Evolutionary conservation across 2,329 filamentous ascomycete species (phyloP).

Genomic region (Didymella keratinophila): DNA sequence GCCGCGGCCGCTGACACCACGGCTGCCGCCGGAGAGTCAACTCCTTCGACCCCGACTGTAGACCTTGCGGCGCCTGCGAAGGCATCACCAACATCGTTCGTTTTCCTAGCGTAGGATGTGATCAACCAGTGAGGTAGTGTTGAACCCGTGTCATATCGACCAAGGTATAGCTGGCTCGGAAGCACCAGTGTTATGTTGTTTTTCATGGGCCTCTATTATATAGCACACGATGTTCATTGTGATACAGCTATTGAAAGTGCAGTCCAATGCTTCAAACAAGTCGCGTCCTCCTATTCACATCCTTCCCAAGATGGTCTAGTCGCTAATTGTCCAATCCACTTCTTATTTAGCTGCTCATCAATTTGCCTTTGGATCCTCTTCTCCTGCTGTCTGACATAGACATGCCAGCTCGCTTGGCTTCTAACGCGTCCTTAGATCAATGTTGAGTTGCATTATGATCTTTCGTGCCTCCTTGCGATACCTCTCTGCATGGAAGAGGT

Average conservation of each 20-base stretch:
- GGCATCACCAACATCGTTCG: constrained; percentile 14
- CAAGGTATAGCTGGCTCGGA: neutral
- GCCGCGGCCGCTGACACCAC: constrained; percentile 2
- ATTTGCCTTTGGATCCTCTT: too few relatives aligned
- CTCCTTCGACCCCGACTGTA: constrained; percentile 1
- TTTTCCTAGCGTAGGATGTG: constrained; percentile 4
- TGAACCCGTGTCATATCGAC: too few relatives aligned
- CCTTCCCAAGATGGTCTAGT: neutral
- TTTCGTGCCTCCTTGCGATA: neutral
- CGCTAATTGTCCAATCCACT: neutral
- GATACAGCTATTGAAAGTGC: neutral
- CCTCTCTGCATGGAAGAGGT: neutral
- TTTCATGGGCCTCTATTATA: neutral
- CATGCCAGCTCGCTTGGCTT: too few relatives aligned
- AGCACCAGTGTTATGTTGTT: neutral
- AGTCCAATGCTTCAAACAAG: neutral
- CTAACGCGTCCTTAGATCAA: neutral
- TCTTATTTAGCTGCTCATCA: too few relatives aligned
- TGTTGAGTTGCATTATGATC: neutral
- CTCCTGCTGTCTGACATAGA: too few relatives aligned
- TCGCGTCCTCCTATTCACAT: neutral
- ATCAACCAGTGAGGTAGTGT: neutral
- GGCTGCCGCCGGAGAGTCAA: neutral
- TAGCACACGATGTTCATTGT: neutral
- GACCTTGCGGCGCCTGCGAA: constrained; percentile 2